These are phyloP conservation scores for sorghum (Sorghum bicolor) DNA, from an alignment of 176 grass and related monocot species.

Conservation along the genomic window Sorghum_bicolor_NCBIv3 NC_012872.2:70954001-70954500, in stretches of 20 bases:
- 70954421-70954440: slow-evolving; percentile 19
- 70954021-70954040: slow-evolving; percentile 20
- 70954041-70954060: slow-evolving; percentile 30
- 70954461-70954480: slow-evolving; percentile 38
- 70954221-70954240: not conserved
- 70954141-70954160: not conserved
- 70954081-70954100: not conserved
- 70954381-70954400: slow-evolving; percentile 21
- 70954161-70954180: slow-evolving; percentile 24
- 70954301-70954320: slow-evolving; percentile 79
- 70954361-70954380: slow-evolving; percentile 74
- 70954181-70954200: not conserved
- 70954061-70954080: slow-evolving; percentile 13
- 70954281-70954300: slow-evolving; percentile 95
- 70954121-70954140: slow-evolving; percentile 37
- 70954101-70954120: slow-evolving; percentile 24
- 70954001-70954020: slow-evolving; percentile 42
- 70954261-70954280: slow-evolving; percentile 57
- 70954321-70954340: slow-evolving; percentile 82
- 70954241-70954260: not conserved
- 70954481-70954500: slow-evolving; percentile 75
- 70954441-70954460: slow-evolving; percentile 22
- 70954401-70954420: slow-evolving; percentile 27
- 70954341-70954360: slow-evolving; percentile 83
- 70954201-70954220: not conserved